These are phyloP conservation scores for Ambrosia trifida DNA, from an alignment of 129 eudicot species.

Conservation along the genomic window DNA sequence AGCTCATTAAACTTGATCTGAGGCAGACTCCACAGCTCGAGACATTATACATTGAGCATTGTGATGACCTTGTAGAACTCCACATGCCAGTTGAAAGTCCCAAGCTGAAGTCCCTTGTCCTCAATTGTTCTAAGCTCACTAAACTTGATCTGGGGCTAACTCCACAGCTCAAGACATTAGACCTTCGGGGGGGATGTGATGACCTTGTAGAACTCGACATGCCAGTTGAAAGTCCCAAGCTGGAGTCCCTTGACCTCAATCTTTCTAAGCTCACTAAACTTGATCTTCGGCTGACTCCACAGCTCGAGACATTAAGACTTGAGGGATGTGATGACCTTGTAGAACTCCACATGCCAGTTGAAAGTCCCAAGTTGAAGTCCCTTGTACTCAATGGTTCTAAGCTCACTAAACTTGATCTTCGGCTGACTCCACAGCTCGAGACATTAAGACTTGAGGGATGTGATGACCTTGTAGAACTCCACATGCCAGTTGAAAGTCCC, in stretches of 20 bases:
- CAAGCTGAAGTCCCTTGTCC: neutral
- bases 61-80: no score
- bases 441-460: neutral
- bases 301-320: neutral
- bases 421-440: neutral
- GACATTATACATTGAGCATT: no score
- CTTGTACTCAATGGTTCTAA: neutral
- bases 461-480: neutral
- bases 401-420: neutral
- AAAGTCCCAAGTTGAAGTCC: neutral
- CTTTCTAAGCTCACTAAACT: neutral
- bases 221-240: neutral
- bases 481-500: neutral
- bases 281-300: neutral
- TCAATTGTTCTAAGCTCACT: neutral
- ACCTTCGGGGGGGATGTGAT: neutral
- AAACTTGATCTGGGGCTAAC: neutral
- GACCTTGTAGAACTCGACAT: neutral
- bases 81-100: no score
- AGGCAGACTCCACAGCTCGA: no score
- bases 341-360: neutral
- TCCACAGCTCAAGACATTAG: neutral
- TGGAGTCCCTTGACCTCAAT: neutral
- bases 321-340: neutral
- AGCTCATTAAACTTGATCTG: no score